A percentile compares a stretch with the other conserved stretches of the same genome.
These are phyloP conservation scores for Bipolaris victoriae DNA, from an alignment of 2,329 filamentous ascomycete species.

Conservation along the genomic window DNA sequence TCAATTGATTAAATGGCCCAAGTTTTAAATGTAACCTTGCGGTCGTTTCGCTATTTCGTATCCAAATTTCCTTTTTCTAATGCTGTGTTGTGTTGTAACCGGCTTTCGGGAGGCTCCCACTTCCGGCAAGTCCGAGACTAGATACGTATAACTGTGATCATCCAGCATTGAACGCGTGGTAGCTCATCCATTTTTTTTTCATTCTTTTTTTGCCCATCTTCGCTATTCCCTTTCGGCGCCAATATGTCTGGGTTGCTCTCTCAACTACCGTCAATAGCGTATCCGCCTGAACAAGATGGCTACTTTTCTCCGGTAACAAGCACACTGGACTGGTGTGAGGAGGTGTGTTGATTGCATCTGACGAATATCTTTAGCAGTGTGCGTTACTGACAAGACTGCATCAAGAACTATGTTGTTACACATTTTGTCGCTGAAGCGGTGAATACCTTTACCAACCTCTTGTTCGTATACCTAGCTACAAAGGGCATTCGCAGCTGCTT, in stretches of 20 bases:
- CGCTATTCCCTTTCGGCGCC: background rate
- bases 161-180: background rate
- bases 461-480: conserved; percentile 79
- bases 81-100: background rate
- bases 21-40: no score
- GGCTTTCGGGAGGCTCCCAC: no score
- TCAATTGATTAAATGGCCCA: no score
- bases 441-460: conserved; percentile 79
- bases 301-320: conserved; percentile 74
- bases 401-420: conserved; percentile 75
- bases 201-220: background rate
- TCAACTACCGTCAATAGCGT: conserved; percentile 54
- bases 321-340: conserved; percentile 81
- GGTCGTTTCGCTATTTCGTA: no score
- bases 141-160: no score
- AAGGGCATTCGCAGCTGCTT: conserved; percentile 78
- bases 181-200: background rate
- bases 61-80: no score
- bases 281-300: conserved; percentile 60
- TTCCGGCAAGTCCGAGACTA: no score
- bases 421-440: conserved; percentile 78
- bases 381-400: conserved; percentile 11
- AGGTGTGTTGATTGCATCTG: conserved; percentile 56
- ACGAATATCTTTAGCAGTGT: background rate
- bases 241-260: conserved; percentile 43